Evolutionary conservation across 1,284 basidiomycete genomes (phyloP).

Genomic region (Lentinula novae-zelandiae): DNA sequence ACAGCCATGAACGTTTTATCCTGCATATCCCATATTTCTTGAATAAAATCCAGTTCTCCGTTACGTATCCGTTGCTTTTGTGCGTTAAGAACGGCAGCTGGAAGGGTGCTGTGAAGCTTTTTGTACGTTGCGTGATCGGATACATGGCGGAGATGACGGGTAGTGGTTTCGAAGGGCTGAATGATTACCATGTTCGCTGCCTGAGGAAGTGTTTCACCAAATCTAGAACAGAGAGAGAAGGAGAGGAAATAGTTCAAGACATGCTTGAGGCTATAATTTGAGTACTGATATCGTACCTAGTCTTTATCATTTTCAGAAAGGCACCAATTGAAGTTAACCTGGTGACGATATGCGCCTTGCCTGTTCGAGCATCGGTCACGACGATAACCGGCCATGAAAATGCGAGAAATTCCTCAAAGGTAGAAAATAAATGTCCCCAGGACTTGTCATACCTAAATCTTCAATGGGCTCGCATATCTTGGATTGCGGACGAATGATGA

Average conservation of each 20-base stretch:
- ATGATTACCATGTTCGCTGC: conserved; percentile 66
- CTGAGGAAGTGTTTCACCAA: conserved; percentile 68
- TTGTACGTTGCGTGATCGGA: conserved; percentile 69
- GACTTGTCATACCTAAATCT: conserved; percentile 70
- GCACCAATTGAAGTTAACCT: conserved; percentile 64
- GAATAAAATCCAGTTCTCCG: conserved; percentile 67
- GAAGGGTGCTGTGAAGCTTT: conserved; percentile 70
- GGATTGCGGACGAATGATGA: conserved; percentile 13
- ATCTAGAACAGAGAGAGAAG: conserved; percentile 35
- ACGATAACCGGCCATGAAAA: conserved; percentile 86
- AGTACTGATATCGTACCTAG: conserved; percentile 41
- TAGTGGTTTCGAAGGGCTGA: conserved; percentile 62
- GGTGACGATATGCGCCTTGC: conserved; percentile 77
- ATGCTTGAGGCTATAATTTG: background rate
- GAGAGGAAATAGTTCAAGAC: conserved; percentile 2
- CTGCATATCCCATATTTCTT: conserved; percentile 64
- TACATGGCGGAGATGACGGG: conserved; percentile 67
- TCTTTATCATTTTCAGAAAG: conserved; percentile 78
- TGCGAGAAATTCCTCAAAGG: conserved; percentile 78
- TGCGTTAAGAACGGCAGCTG: conserved; percentile 66
- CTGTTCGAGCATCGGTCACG: conserved; percentile 70
- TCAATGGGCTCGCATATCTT: conserved; percentile 9
- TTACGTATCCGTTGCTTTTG: conserved; percentile 63
- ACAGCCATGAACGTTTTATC: conserved; percentile 76
- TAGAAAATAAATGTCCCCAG: conserved; percentile 78